Evolutionary conservation across 2,329 filamentous ascomycete genomes (phyloP), one percentile per base, ranked within the genome.

Genomic region (Sarocladiaceae sp.): DNA sequence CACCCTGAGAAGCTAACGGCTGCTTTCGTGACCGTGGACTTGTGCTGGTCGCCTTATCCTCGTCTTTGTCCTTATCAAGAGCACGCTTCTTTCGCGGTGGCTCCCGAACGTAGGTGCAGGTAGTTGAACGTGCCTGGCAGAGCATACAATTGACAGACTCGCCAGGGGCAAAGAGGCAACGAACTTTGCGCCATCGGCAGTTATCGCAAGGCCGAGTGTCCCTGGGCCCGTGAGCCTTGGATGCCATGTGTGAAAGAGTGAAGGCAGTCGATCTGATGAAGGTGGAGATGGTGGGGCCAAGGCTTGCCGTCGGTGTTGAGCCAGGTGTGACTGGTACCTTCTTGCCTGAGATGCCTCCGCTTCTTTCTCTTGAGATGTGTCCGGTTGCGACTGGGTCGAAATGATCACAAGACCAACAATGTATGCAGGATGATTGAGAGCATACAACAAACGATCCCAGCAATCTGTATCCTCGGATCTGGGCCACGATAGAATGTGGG

Each of bases 111-210:
- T 56, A 56, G 12, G 54, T 56, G 44, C 54, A 56, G 23, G 36
- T 36, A 3, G 49, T 56, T 5, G 52, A 52, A 3, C 54, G 52
- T 6, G 52, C 49, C 7, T 52, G 47, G 42, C 54, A 56, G 4
- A 54, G 29, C 10, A 54, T 42, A 36, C 54, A 56, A 33, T 47
- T 50, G 42, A 54, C 42, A 7, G 54, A 39, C 4, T 56, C 52
- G 22, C 52, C 31, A 15, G 52, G 50, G 28, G 54, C 40, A 22
- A 54, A 56, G 11, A 58, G 53, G 22, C 57, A 57, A 10, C 56
- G 53, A 31, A 55, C 55, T 33, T 58, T 58, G 10, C 57, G 53
- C 33, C 44, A 54, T 31, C 54, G 56, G 31, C 57, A 58, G 37
- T 57, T 57, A 39, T 56, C 55, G 52, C 57, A 58, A 17, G 57